A percentile compares a stretch with the other conserved stretches of the same genome.
phyloP scores from a whole-genome alignment of 2,329 filamentous ascomycete genomes.

The Zymoseptoria ardabiliae region DNA sequence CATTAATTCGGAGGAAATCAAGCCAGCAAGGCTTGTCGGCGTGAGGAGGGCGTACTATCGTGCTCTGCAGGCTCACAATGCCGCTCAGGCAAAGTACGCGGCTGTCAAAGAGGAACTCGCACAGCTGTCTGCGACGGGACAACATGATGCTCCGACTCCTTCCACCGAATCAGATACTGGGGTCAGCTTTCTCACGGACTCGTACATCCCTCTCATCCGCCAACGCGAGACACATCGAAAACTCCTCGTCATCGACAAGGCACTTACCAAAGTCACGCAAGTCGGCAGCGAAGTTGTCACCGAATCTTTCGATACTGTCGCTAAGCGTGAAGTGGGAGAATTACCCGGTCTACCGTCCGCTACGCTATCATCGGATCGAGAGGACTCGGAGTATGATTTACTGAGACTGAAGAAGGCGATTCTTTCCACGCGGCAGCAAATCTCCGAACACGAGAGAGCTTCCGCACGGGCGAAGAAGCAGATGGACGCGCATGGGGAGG shows the following conservation, averaged over 20 bases:
- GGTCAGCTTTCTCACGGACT: slow-evolving; percentile 11
- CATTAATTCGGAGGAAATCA: slow-evolving; percentile 1
- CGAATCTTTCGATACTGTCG: slow-evolving; percentile 21
- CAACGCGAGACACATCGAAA: slow-evolving; percentile 23
- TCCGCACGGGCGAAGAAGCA: not conserved
- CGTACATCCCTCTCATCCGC: slow-evolving; percentile 20
- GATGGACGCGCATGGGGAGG: slow-evolving; percentile 1
- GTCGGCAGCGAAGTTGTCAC: slow-evolving; percentile 10
- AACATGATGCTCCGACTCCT: not conserved
- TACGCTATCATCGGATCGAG: slow-evolving; percentile 13
- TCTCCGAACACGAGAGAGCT: slow-evolving; percentile 13
- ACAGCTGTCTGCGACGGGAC: slow-evolving; percentile 2
- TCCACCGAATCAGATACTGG: not conserved
- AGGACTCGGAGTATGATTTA: slow-evolving; percentile 21
- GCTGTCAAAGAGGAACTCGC: slow-evolving; percentile 24
- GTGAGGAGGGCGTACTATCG: slow-evolving; percentile 27
- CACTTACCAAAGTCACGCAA: slow-evolving; percentile 14
- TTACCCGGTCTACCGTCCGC: slow-evolving; percentile 20
- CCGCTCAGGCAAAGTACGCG: slow-evolving; percentile 24
- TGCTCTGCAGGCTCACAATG: slow-evolving; percentile 24
- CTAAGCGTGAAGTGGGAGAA: slow-evolving; percentile 23
- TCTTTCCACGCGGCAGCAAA: slow-evolving; percentile 17
- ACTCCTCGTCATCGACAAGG: slow-evolving; percentile 22
- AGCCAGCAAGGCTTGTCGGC: slow-evolving; percentile 17
- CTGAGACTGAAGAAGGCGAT: slow-evolving; percentile 27